Percentiles rank a stretch among this genome's conserved stretches.
Evolutionary conservation across 116 monocot species (phyloP).

Genomic region (Papilionanthe hybrid): DNA sequence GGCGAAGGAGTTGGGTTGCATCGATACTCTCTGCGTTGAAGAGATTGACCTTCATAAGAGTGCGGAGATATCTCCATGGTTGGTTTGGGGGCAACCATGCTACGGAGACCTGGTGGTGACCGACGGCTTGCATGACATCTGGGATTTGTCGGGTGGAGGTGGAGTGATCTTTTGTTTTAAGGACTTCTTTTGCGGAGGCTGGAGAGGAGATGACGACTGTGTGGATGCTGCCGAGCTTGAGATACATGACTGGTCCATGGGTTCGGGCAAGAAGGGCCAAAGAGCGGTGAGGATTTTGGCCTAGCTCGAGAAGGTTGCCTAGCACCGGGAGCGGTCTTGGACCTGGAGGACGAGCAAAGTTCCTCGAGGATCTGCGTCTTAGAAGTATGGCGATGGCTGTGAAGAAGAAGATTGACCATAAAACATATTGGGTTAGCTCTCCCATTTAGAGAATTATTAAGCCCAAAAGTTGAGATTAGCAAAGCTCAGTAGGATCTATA

Average conservation of each 20-base stretch:
- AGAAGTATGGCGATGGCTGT: neutral
- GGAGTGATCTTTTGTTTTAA: conserved; percentile 26
- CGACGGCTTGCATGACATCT: conserved; percentile 12
- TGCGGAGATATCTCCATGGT: conserved; percentile 28
- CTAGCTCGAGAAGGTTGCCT: conserved; percentile 28
- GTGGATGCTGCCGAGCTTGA: too few species aligned
- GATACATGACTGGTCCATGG: too few species aligned
- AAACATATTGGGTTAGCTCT: too few species aligned
- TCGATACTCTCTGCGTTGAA: conserved; percentile 25
- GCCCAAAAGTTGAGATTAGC: too few species aligned
- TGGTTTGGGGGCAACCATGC: conserved; percentile 12
- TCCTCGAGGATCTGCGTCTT: too few species aligned
- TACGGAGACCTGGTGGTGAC: conserved; percentile 12
- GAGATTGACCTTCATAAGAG: conserved; percentile 12
- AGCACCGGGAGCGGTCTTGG: conserved; percentile 27
- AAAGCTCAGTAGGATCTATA: too few species aligned
- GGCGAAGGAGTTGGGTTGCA: too few species aligned
- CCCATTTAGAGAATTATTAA: too few species aligned
- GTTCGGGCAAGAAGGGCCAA: too few species aligned
- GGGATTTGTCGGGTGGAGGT: conserved; percentile 19
- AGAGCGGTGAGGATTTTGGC: too few species aligned
- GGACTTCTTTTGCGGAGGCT: conserved; percentile 17
- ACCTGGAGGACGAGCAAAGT: conserved; percentile 25
- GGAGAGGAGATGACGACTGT: too few species aligned
- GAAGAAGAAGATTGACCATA: neutral